Evolutionary conservation across 345 rosid genomes (phyloP).

Genomic region (Excoecaria agallocha): DNA sequence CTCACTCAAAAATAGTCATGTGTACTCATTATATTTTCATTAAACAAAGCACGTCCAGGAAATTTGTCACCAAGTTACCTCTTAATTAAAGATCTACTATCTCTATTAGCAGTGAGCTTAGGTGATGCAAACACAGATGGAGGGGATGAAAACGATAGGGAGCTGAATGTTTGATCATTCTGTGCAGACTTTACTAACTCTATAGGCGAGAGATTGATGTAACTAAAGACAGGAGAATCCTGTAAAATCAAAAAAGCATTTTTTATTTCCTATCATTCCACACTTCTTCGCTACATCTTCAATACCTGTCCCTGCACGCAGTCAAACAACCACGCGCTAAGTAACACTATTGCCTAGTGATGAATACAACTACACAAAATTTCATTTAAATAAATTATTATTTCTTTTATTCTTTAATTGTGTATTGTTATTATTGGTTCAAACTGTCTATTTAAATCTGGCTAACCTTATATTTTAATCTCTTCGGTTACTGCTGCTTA

Average conservation of each 20-base stretch:
- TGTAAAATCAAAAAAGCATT: conserved; percentile 24
- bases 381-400: too few relatives aligned
- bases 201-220: conserved; percentile 59
- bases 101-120: conserved; percentile 34
- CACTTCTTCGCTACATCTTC: too few relatives aligned
- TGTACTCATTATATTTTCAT: background rate
- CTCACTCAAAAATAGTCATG: background rate
- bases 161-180: conserved; percentile 30
- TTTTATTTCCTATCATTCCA: too few relatives aligned
- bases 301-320: too few relatives aligned
- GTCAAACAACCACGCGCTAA: too few relatives aligned
- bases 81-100: conserved; percentile 39
- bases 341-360: too few relatives aligned
- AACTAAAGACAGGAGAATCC: conserved; percentile 72
- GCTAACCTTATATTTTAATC: too few relatives aligned
- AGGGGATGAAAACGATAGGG: conserved; percentile 48
- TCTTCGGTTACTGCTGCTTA: too few relatives aligned
- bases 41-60: background rate
- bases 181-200: conserved; percentile 41
- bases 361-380: too few relatives aligned
- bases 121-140: conserved; percentile 48
- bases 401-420: too few relatives aligned
- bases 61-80: conserved; percentile 31
- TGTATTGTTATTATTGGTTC: too few relatives aligned
- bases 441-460: too few relatives aligned